Evolutionary conservation across 75 land plant genomes (phyloP), one percentile per base, ranked within the genome.

Genomic region (Cupressus sempervirens): DNA sequence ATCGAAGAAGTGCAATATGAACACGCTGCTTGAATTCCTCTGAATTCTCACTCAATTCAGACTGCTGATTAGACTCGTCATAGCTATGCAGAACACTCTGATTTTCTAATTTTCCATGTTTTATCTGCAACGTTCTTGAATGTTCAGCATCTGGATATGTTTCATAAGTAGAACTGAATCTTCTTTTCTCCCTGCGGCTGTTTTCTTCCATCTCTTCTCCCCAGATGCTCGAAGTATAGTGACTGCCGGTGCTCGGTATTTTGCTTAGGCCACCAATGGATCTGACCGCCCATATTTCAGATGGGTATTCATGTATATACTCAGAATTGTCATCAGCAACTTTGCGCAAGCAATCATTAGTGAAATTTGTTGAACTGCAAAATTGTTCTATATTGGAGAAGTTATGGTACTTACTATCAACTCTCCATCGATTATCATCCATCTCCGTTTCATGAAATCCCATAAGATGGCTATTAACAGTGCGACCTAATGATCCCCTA

Each of bases 21-120:
- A 92, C 88, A n/a, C 80, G 90, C 79, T 85, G 84, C 85, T 91
- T 87, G 58, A 91, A 92, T 72, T 92, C 89, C 52, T 87, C 86
- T 3, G 93, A 87, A 43, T 82, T 86, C 83, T 91, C 93, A 62
- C 85, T 84, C 14, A 86, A 88, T 74, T 90, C 93, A 52, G 79
- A 40, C 83, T 81, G n/a, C 79, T 40, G 45, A 38, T 18, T 76
- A 38, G 79, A 40, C 1, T 76, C 41, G 0, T 23, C 20, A 40
- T 20, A 26, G 18, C 20, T 38, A 38, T 20, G 79, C 43, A 8
- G 45, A 76, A 40, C 43, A 38, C 23, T 1, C 38, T 76, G 26
- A 18, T 76, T 38, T 76, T 7, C 9, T 20, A 23, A 36, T 36
- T 76, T 26, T 76, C 41, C 79, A 76, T 20, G 40, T 75, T 38